Evolutionary conservation across 805 yeast species (phyloP).

Genomic region (Nakazawaea wickerhamii): DNA sequence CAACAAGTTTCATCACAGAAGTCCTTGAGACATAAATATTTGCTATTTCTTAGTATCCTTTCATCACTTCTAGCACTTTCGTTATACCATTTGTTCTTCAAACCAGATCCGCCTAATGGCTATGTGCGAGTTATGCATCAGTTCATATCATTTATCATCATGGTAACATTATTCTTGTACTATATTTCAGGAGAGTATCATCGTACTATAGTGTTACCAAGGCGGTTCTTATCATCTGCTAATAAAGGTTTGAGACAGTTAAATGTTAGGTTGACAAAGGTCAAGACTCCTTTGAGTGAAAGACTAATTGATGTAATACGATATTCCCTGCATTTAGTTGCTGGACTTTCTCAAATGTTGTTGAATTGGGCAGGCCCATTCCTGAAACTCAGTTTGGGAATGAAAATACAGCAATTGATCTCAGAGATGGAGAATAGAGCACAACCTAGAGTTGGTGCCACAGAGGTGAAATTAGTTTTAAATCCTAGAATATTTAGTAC

Average conservation of each 20-base stretch:
- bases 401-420: conserved; percentile 1
- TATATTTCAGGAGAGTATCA: conserved; percentile 87
- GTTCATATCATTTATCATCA: conserved; percentile 53
- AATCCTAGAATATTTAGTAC: conserved; percentile 79
- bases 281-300: conserved; percentile 36
- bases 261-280: conserved; percentile 71
- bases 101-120: conserved; percentile 20
- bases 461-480: conserved; percentile 74
- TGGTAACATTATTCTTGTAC: conserved; percentile 69
- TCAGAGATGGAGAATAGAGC: conserved; percentile 28
- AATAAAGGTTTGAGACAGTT: conserved; percentile 86
- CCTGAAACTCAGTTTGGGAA: conserved; percentile 6
- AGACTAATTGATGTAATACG: conserved; percentile 24
- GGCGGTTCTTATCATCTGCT: conserved; percentile 72
- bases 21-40: conserved; percentile 55
- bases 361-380: conserved; percentile 9
- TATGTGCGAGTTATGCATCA: conserved; percentile 37
- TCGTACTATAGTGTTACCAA: conserved; percentile 76
- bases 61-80: conserved; percentile 31
- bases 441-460: conserved; percentile 66
- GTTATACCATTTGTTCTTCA: conserved; percentile 29
- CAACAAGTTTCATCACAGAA: conserved; percentile 75
- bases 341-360: neutral
- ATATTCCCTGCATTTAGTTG: neutral
- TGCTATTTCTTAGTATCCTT: conserved; percentile 45